Conservation (phyloP, 306 rosid species). For the Lupinus albus region DNA sequence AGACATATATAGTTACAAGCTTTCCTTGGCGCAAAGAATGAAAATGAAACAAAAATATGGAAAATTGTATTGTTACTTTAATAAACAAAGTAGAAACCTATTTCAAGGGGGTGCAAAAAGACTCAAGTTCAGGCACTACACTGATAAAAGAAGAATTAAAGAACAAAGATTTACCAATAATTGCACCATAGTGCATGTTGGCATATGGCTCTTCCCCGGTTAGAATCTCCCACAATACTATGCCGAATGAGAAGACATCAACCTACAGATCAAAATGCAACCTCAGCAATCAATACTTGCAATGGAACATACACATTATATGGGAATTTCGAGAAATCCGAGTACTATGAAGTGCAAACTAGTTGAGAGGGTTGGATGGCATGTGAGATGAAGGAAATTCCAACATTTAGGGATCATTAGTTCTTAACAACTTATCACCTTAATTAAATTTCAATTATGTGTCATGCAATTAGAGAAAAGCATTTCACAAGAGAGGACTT, state of each 20-base stretch:
- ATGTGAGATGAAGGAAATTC: constrained; percentile 13
- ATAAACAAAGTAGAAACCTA: background rate
- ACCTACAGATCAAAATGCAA: constrained; percentile 57
- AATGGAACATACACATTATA: constrained; percentile 6
- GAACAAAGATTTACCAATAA: constrained; percentile 61
- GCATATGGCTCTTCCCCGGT: constrained; percentile 98
- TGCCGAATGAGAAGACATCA: constrained; percentile 92
- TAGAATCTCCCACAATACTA: constrained; percentile 93
- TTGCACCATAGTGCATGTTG: constrained; percentile 96
- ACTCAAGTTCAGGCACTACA: constrained; percentile 10
- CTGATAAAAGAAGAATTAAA: constrained; percentile 20
- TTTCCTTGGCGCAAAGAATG: background rate
- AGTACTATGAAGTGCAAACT: constrained; percentile 27
- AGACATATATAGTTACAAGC: background rate
- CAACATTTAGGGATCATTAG: constrained; percentile 29
- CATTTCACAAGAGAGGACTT: constrained; percentile 27
- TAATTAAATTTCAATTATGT: constrained; percentile 6
- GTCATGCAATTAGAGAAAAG: background rate
- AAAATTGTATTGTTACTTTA: constrained; percentile 16
- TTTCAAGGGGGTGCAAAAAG: constrained; percentile 29
- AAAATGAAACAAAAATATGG: background rate
- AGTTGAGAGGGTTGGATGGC: background rate
- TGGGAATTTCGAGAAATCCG: constrained; percentile 23
- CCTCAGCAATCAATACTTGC: constrained; percentile 6
- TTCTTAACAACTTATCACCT: constrained; percentile 18